These are phyloP conservation scores for Saxophila tyrrhenica DNA, from an alignment of 495 filamentous ascomycete genomes.

Conservation along the genomic window DNA sequence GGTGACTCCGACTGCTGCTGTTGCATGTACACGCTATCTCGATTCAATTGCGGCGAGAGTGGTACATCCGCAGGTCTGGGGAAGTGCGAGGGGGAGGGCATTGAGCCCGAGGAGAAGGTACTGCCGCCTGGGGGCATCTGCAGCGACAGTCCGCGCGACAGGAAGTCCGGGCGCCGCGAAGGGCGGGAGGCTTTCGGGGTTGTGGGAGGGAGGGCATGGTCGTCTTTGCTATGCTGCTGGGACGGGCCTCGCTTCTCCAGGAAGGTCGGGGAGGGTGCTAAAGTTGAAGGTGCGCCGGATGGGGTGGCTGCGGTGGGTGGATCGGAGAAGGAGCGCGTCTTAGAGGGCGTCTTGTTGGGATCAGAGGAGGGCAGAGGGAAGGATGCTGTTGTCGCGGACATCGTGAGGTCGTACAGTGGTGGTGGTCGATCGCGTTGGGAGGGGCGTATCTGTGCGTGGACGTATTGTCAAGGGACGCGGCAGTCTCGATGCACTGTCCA, in stretches of 20 bases:
- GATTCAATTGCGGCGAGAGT: conserved; percentile 75
- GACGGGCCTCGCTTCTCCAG: conserved; percentile 37
- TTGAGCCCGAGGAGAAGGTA: conserved; percentile 31
- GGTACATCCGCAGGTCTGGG: conserved; percentile 36
- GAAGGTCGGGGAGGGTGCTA: conserved; percentile 55
- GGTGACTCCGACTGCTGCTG: not conserved
- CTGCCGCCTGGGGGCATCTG: conserved; percentile 48
- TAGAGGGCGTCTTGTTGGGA: conserved; percentile 14
- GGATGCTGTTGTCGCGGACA: not conserved
- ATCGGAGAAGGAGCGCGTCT: conserved; percentile 35
- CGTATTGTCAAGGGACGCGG: too few species aligned
- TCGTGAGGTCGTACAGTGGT: not conserved
- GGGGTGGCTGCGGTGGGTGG: conserved; percentile 10
- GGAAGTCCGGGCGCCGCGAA: conserved; percentile 43
- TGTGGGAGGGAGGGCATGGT: conserved; percentile 48
- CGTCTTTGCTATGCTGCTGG: conserved; percentile 63
- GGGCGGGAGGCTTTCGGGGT: conserved; percentile 48
- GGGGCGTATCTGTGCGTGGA: too few species aligned
- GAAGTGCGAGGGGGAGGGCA: conserved; percentile 23
- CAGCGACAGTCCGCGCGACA: conserved; percentile 53
- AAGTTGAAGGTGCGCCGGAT: conserved; percentile 25
- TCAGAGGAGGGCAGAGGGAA: not conserved
- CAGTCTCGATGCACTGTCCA: too few species aligned
- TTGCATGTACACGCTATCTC: conserved; percentile 56
- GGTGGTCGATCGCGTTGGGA: not conserved